Percentiles rank a stretch among this genome's conserved stretches.
Evolutionary conservation across 192 early-diverging fungal genomes (phyloP).

Genomic region (Backusella morwellensis): DNA sequence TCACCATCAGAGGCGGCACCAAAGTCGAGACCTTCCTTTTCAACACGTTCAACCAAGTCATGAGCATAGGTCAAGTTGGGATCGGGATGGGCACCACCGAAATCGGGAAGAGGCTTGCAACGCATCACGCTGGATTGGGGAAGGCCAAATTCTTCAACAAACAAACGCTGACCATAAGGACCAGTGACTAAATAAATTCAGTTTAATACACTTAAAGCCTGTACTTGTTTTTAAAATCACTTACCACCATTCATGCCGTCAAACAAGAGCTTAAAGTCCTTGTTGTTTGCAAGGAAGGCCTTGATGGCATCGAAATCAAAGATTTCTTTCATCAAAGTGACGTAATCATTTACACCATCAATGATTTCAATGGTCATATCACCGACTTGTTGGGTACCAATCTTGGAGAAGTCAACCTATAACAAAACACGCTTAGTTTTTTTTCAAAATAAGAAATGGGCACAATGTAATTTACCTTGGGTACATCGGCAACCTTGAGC

Average conservation of each 20-base stretch:
- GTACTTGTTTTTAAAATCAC: not conserved
- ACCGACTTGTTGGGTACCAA: conserved; percentile 62
- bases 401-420: conserved; percentile 67
- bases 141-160: conserved; percentile 90
- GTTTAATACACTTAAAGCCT: no score
- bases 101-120: conserved; percentile 78
- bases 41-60: conserved; percentile 87
- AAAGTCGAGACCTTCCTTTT: conserved; percentile 75
- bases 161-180: conserved; percentile 83
- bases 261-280: conserved; percentile 84
- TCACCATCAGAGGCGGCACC: conserved; percentile 98
- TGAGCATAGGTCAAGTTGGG: conserved; percentile 98
- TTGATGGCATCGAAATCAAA: conserved; percentile 92
- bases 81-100: conserved; percentile 96
- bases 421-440: not conserved
- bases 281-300: conserved; percentile 66
- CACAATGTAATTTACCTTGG: conserved; percentile 28
- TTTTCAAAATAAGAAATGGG: not conserved
- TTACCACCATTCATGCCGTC: conserved; percentile 91
- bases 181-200: conserved; percentile 72
- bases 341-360: conserved; percentile 89
- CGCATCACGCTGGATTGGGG: conserved; percentile 78
- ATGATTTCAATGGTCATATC: conserved; percentile 81
- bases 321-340: conserved; percentile 79
- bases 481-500: conserved; percentile 61